Percentiles rank a stretch among this genome's conserved stretches.
Evolutionary conservation across 345 rosid species (phyloP).

Genomic region (sweet orange (Citrus sinensis)): DVS_A1.0 CM039164.1:21938501-21939000

Average conservation of each 20-base stretch:
- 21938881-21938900: conserved; percentile 3
- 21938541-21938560: not conserved
- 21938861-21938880: conserved; percentile 8
- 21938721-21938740: not conserved
- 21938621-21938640: not conserved
- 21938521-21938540: not conserved
- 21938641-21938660: not conserved
- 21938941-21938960: conserved; percentile 2
- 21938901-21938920: conserved; percentile 7
- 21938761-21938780: not conserved
- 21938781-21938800: not conserved
- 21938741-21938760: not conserved
- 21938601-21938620: not conserved
- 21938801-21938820: conserved; percentile 5
- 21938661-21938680: not conserved
- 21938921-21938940: conserved; percentile 7
- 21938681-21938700: no score
- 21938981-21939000: conserved; percentile 19
- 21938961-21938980: conserved; percentile 7
- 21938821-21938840: conserved; percentile 22
- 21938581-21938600: not conserved
- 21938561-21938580: not conserved
- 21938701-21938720: no score
- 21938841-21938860: conserved; percentile 26
- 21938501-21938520: not conserved